These are phyloP conservation scores for Elsinoe batatas DNA, from an alignment of 2,329 filamentous ascomycete genomes.

Conservation along the genomic window DNA sequence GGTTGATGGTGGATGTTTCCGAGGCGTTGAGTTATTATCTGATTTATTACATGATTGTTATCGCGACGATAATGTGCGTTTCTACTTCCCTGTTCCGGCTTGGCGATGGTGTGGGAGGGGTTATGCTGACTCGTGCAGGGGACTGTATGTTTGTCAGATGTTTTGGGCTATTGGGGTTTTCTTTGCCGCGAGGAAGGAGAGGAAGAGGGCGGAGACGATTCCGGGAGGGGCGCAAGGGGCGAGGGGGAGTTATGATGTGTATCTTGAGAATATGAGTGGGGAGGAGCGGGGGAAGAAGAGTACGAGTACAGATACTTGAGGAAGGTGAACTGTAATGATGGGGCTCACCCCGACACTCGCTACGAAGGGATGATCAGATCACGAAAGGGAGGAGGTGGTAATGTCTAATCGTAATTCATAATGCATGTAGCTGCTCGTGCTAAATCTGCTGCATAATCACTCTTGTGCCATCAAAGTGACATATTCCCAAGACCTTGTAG, in stretches of 20 bases:
- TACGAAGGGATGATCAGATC: not conserved
- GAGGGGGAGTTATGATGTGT: conserved; percentile 1
- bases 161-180: not conserved
- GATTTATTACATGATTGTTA: not conserved
- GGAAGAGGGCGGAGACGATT: not conserved
- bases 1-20: not conserved
- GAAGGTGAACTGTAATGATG: not conserved
- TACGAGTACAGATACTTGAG: not conserved
- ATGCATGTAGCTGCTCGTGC: not conserved
- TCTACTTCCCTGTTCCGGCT: not conserved
- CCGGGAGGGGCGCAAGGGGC: not conserved
- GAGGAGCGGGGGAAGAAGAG: not conserved
- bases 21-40: not conserved
- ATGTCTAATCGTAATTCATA: conserved; percentile 7
- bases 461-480: no score
- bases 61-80: not conserved
- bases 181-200: not conserved
- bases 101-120: not conserved
- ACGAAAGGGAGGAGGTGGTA: not conserved
- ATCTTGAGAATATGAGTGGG: not conserved
- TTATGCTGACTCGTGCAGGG: not conserved
- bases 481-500: no score
- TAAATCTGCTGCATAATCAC: no score
- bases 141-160: not conserved
- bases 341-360: not conserved